Percentiles rank a stretch among this genome's conserved stretches.
phyloP scores from a whole-genome alignment of 164 flowering plant genomes.

The Amborella trichopoda region DNA sequence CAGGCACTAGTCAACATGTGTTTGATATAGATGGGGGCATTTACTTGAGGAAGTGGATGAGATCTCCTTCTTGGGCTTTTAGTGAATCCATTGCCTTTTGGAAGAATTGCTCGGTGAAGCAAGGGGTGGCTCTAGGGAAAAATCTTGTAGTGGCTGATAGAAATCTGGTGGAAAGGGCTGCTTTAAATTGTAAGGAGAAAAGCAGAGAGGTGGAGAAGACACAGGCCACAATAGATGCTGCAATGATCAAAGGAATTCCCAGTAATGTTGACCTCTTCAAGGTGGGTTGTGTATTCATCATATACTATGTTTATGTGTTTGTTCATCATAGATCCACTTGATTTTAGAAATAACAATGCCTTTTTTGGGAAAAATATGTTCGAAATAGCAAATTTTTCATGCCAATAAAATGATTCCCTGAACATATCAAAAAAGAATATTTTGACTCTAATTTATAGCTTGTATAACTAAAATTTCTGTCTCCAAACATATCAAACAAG shows the following conservation, averaged over 20 bases:
- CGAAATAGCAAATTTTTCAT: no score
- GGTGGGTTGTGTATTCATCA: slow-evolving; percentile 32
- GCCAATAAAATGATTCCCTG: no score
- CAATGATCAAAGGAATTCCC: slow-evolving; percentile 85
- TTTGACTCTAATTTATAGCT: no score
- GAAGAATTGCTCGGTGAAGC: slow-evolving; percentile 40
- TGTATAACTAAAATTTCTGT: no score
- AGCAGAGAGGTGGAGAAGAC: slow-evolving; percentile 56
- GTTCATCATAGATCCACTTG: no score
- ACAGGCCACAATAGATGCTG: slow-evolving; percentile 97
- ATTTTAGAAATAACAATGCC: no score
- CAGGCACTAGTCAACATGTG: slow-evolving; percentile 34
- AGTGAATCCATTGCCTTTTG: slow-evolving; percentile 58
- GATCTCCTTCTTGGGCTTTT: slow-evolving; percentile 75
- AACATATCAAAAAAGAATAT: no score
- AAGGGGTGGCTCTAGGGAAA: slow-evolving; percentile 65
- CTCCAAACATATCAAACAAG: no score
- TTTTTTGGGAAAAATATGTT: no score
- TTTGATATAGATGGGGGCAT: slow-evolving; percentile 87
- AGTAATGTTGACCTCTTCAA: slow-evolving; percentile 94
- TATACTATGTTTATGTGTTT: no score
- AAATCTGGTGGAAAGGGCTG: slow-evolving; percentile 65
- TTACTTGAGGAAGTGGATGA: slow-evolving; percentile 79
- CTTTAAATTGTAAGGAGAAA: slow-evolving; percentile 43
- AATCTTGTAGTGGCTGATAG: slow-evolving; percentile 61